phyloP scores from a whole-genome alignment of 2,329 filamentous ascomycete species.

The Ilyonectria mors-panacis region DNA sequence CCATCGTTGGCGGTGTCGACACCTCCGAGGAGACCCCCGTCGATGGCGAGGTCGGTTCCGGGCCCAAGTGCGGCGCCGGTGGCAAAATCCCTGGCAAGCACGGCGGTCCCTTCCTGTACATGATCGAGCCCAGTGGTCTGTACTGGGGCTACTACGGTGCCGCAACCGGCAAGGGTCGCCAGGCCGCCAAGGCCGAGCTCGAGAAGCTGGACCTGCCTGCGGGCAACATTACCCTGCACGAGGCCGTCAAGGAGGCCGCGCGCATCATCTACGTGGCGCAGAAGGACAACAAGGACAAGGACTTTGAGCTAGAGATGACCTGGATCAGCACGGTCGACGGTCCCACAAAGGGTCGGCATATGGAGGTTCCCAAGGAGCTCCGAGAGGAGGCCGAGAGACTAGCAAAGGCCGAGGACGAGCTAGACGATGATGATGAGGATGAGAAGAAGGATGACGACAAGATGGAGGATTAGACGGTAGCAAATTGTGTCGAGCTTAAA shows the following conservation, averaged over 20 bases:
- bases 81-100: conserved; percentile 83
- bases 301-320: conserved; percentile 99
- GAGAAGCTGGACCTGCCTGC: conserved; percentile 94
- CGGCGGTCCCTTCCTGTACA: conserved; percentile 95
- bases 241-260: conserved; percentile 96
- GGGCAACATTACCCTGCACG: conserved; percentile 81
- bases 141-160: conserved; percentile 99
- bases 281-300: conserved; percentile 99
- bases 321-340: conserved; percentile 92
- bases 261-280: conserved; percentile 98
- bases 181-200: conserved; percentile 97
- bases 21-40: conserved; percentile 87
- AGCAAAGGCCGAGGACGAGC: conserved; percentile 91
- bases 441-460: conserved; percentile 78
- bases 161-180: conserved; percentile 95
- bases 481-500: conserved; percentile 37
- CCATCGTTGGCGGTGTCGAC: conserved; percentile 95
- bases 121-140: conserved; percentile 97
- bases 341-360: conserved; percentile 91
- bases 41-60: conserved; percentile 90
- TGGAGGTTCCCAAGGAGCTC: conserved; percentile 93
- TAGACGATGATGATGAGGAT: conserved; percentile 82
- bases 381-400: conserved; percentile 92
- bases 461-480: conserved; percentile 85
- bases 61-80: conserved; percentile 84